Evolutionary conservation across 2,329 filamentous ascomycete genomes (phyloP), one percentile per base, ranked within the genome.

Genomic region (Colletotrichum musicola): DNA sequence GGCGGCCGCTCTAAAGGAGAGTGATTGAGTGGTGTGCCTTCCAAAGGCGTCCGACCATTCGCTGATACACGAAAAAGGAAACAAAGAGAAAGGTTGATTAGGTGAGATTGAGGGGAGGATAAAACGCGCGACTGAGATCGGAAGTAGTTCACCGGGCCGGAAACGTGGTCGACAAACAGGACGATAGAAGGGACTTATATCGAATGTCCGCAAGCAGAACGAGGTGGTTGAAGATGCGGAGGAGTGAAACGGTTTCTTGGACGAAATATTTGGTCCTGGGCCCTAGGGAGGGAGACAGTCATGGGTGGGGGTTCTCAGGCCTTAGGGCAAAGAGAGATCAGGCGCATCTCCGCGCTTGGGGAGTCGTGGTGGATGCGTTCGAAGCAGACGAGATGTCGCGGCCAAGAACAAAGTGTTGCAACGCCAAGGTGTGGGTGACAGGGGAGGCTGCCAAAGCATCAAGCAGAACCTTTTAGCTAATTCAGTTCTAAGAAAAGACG

Each of bases 31-130:
- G 38, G 59, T 50, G 42, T 55, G 49, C 65, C 65, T 68, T 60
- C 40, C 54, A 68, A 68, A 68, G 62, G 62, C 42, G 65, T 65
- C 62, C 42, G 55, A 65, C 62, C 61, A 60, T 64, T 50, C 50
- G 18, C 47, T 44, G 56, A 51, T 49, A 22, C 12, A 54, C 56
- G 38, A 56, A 35, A 62, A 64, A 47, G 40, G 47, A 58, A 40
- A 46, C 25, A 50, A 64, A 42, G 40, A 40, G 47, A 40, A 46
- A 63, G 44, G 30, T 49, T 49, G 54, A 68, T 68, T 60, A 68
- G 65, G 35, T 55, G 40, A 55, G 42, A 56, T 42, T 20, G 42
- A 30, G 20, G 27, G 6, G 35, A 49, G 60, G 22, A 60, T 49
- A 60, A 44, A 35, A 35, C 30, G 30, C 55, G 22, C 65, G 55